Conservation (phyloP, 768 basidiomycete genomes). For the Auricularia heimuer region DNA sequence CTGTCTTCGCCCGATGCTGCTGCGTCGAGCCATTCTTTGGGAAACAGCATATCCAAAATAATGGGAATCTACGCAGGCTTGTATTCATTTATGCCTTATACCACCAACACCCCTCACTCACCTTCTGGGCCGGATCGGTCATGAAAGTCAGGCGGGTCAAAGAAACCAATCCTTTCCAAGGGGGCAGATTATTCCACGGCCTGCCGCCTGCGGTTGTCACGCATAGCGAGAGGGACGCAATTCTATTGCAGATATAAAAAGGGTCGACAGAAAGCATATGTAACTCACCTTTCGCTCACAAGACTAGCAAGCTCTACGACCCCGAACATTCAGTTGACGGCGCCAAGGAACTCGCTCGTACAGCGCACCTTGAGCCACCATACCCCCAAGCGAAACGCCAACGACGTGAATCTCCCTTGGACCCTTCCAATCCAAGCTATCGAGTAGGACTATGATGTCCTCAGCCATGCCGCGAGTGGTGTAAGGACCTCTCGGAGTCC, state of each 20-base stretch:
- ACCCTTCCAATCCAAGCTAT: constrained; percentile 63
- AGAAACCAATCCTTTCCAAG: constrained; percentile 20
- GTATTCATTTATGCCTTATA: background rate
- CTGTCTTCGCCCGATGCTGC: constrained; percentile 41
- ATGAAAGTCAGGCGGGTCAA: background rate
- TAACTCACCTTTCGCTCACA: constrained; percentile 35
- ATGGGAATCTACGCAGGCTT: background rate
- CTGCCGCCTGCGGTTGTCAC: constrained; percentile 63
- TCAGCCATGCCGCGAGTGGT: constrained; percentile 71
- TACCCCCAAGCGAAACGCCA: constrained; percentile 70
- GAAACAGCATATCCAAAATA: constrained; percentile 49
- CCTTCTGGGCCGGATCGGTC: background rate
- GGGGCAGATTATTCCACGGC: constrained; percentile 50
- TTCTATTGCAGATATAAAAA: constrained; percentile 23
- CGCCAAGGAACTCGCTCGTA: background rate
- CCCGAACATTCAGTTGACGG: background rate
- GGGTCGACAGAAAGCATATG: too few relatives aligned
- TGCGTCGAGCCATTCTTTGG: constrained; percentile 48
- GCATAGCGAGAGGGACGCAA: constrained; percentile 52
- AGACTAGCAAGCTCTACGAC: constrained; percentile 52
- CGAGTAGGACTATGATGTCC: constrained; percentile 55
- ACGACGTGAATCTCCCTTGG: constrained; percentile 57
- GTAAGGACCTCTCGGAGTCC: constrained; percentile 64
- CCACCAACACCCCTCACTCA: background rate
- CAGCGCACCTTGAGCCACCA: constrained; percentile 64